Evolutionary conservation across 805 yeast species (phyloP), one percentile per base, ranked within the genome.

Genomic region (Schwanniomyces occidentalis): DNA sequence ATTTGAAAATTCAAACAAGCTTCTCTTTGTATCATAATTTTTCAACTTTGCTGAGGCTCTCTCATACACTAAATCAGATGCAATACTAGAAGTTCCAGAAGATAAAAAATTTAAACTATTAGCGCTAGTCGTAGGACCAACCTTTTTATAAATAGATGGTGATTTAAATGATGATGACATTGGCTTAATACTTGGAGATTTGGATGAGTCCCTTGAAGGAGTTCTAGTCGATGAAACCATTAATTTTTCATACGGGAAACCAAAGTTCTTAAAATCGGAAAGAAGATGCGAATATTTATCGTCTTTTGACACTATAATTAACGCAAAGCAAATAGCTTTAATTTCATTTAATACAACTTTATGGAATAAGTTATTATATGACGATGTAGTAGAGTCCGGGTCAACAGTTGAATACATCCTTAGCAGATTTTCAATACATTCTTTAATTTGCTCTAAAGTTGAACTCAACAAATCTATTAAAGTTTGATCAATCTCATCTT

Each of bases 301-400:
- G n/a, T 24, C 27, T 14, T 32, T 36, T 8, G 47, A 39, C 5
- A 46, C 37, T 30, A 42, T 29, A 6, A 30, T 25, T 12, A 42
- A 30, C 4, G 46, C 58, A 2, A 32, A 8, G 9, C 40, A 27
- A 5, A 61, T 33, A 1, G 61, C 61, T 14, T 38, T 36, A 6
- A 46, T 40, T 32, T 61, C 66, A 22, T 58, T 49, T 7, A 43
- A 28, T 14, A 54, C 39, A 4, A 44, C 49, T 26, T 25, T 17
- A 16, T 16, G 24, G 10, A 34, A 20, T n/a, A 34, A 22, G 9
- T 19, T 20, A 8, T 19, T 21, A 8, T 15, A 7, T 3, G 8
- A 2, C 19, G 16, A 13, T 3, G 10, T 9, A 3, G 17, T 4
- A 5, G 21, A 9, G 6, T 23, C 20, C 8, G 24, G 15, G n/a